Percentiles rank a stretch among this genome's conserved stretches.
These are phyloP conservation scores for Platanus orientalis DNA, from an alignment of 164 flowering plant species.

Conservation along the genomic window DNA sequence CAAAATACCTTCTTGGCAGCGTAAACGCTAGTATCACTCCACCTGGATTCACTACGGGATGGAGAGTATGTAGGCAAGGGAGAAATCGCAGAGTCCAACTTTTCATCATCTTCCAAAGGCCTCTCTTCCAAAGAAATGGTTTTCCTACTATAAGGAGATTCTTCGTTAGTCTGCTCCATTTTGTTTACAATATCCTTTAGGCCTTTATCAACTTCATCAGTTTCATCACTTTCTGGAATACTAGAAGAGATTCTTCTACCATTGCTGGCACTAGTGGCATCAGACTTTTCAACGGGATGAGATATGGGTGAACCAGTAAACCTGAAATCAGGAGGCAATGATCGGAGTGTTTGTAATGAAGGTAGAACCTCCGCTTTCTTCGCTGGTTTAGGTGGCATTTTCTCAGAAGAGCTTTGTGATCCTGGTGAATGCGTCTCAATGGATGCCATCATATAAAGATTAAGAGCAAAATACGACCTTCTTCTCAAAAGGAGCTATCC, in stretches of 20 bases:
- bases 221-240: constrained; percentile 28
- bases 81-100: constrained; percentile 22
- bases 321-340: constrained; percentile 54
- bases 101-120: constrained; percentile 34
- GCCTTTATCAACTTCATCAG: constrained; percentile 13
- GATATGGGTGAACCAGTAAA: constrained; percentile 29
- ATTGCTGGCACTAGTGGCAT: constrained; percentile 2
- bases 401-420: constrained; percentile 11
- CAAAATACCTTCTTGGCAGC: constrained; percentile 66
- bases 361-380: constrained; percentile 25
- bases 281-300: constrained; percentile 1
- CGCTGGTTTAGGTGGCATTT: constrained; percentile 27
- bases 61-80: constrained; percentile 31
- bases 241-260: constrained; percentile 6
- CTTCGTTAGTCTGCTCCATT: constrained; percentile 41
- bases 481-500: constrained; percentile 19
- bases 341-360: constrained; percentile 40
- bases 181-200: constrained; percentile 10
- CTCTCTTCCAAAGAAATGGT: constrained; percentile 30
- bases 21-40: constrained; percentile 72
- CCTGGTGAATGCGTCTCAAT: constrained; percentile 16
- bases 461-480: constrained; percentile 17
- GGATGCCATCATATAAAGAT: constrained; percentile 21
- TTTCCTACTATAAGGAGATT: constrained; percentile 58
- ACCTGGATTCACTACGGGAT: constrained; percentile 41